Evolutionary conservation across 164 flowering plant genomes (phyloP), one percentile per base, ranked within the genome.

Genomic region (Annona squamosa): DNA sequence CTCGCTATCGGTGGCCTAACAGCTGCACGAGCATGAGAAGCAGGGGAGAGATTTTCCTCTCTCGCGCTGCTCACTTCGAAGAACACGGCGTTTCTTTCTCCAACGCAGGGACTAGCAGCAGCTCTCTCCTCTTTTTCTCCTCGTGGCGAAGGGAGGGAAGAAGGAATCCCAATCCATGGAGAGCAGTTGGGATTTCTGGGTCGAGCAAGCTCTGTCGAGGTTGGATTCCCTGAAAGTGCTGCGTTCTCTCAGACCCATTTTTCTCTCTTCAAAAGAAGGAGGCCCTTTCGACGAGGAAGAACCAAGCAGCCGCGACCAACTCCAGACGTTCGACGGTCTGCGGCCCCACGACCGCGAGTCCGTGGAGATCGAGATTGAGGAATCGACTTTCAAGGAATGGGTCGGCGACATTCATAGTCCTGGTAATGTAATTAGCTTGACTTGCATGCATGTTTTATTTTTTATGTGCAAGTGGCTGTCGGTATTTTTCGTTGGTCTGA

Each of bases 181-280:
- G 48, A 12, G 59, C 52, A 71, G 79, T 18, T 93, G 98, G 98
- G 97, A 93, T 75, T 48, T 12, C 9, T 89, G 91, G 93, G 91
- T 93, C 0, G 94, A 87, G 48, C 81, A 84, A 68, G 89, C 95
- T 0, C 79, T 91, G 4, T 70, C 79, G 48, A 89, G 75, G 77
- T 75, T 93, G 46, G 84, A 87, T 5, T 81, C 91, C 4, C 61
- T 77, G 52, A 87, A 93, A 42, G 81, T 91, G 17, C 79, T 91
- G 56, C 89, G 94, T 5, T 88, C 95, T 73, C 84, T 93, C 48
- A 81, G 91, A 78, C 97, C 98, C 80, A 85, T 91, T 77, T 70
- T 75, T 41, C 78, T 88, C 43, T 52, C 81, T 65, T 5, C 3
- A 16, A 26, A 68, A 3, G 63, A 67, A 26, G 5, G 57, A 44